Conservation (phyloP, 75 land plant species). For the Pinus tabuliformis region DNA sequence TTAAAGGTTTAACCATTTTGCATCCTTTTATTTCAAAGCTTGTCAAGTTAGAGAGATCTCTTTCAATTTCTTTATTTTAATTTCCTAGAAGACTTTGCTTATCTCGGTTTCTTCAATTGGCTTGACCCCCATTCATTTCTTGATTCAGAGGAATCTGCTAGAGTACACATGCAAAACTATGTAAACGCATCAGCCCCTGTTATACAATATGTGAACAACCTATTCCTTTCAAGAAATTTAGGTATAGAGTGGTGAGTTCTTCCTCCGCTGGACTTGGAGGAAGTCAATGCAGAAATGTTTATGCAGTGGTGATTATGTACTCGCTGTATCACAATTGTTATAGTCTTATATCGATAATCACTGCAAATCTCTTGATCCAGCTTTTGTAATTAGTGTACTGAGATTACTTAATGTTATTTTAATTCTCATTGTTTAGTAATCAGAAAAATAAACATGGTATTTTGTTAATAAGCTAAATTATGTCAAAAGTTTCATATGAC, state of each 20-base stretch:
- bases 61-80: neutral
- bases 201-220: slow-evolving; percentile 41
- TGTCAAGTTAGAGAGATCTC: neutral
- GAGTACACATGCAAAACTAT: slow-evolving; percentile 52
- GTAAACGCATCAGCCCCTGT: slow-evolving; percentile 35
- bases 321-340: neutral
- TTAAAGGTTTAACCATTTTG: neutral
- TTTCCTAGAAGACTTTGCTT: neutral
- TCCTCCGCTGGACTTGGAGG: slow-evolving; percentile 3
- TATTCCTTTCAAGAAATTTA: slow-evolving; percentile 50
- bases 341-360: neutral
- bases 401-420: too few species aligned
- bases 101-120: neutral
- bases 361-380: too few species aligned
- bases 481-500: too few species aligned
- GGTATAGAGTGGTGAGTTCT: slow-evolving; percentile 57
- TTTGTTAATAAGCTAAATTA: too few species aligned
- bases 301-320: neutral
- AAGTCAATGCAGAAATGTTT: neutral
- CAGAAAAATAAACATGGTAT: too few species aligned
- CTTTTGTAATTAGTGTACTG: too few species aligned
- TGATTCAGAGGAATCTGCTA: slow-evolving; percentile 53
- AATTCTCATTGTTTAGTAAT: too few species aligned
- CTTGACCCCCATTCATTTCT: neutral
- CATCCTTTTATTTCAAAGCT: neutral